Evolutionary conservation across 352 stramenopile genomes (phyloP), one percentile per base, ranked within the genome.

Genomic region (Pseudoperonospora humuli): DNA sequence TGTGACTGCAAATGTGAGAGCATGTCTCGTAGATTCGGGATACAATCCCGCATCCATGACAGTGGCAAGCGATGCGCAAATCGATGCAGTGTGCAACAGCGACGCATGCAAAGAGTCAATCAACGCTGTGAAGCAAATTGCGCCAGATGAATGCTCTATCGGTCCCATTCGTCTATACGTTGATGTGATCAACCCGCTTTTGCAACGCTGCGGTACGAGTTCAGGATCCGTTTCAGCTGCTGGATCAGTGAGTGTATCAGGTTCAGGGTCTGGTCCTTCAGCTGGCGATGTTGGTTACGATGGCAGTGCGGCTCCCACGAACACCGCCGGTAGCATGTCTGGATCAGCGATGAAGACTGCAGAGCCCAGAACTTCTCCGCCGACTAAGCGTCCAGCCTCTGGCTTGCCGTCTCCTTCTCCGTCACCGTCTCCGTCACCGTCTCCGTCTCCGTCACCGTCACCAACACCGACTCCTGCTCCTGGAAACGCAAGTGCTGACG

Each of bases 1-100:
- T 15, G 29, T 35, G 17, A 47, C 41, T 47, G 20, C 23, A 35
- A 50, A 60, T 26, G 60, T 62, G 38, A 56, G 26, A 26, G 58
- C 39, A 14, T 78, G 67, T 52, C 39, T 43, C 2, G 19, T 23
- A 24, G 45, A 68, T 2, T 56, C 61, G 0, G 57, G 61, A 18
- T 75, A 75, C 52, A 59, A 54, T 15, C 51, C 62, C 20, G 31
- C 54, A 13, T 69, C 61, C 9, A 53, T 65, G 37, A 26, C 36
- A 2, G 19, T 45, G n/a, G 38, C 61, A 7, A 64, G 43, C 10
- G 32, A 65, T 13, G 49, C 46, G 5, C 57, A 66, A 14, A 40
- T 73, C 21, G 40, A 15, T 20, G 45, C 48, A 21, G 47, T 73
- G 13, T 78, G 67, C 50, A 53, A 34, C 5, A 64, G 55, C 34